Base-by-base conservation (phyloP, 2,329 filamentous ascomycete species). In the Cryphonectria nitschkei region DNA sequence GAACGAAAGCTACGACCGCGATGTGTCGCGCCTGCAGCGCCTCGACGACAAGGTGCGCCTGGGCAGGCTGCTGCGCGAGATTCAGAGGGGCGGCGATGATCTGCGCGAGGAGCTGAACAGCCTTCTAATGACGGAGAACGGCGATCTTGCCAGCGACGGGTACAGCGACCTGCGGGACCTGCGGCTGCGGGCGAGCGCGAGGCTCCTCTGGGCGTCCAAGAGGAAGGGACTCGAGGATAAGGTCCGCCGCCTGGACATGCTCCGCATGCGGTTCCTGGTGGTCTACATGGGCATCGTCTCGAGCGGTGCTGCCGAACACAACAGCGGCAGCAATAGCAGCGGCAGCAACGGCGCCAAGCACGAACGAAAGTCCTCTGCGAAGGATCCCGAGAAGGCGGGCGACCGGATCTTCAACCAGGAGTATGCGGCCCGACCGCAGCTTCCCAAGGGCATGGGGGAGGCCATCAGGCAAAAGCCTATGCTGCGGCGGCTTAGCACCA, bases 191-290 rank as follows among this genome's bases (percentile, higher is more conserved):
- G 82, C 80, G 13, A 79, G 80, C 70, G 84, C 88, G 34, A 83
- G 88, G 66, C 72, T 90, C 1, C 80, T 90, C 37, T 91, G 89
- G 89, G 88, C 86, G 4, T 81, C 81, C 70, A 86, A 86, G 76
- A 84, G 87, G 74, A 79, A 78, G 66, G 81, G 83, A 67, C 80
- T 91, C 65, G 86, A 89, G 77, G 87, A 89, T 74, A 84, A 86
- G 67, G 81, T 90, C 68, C 84, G 86, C 69, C 82, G 88, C 63
- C 80, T 91, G 56, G 89, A 91, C 75, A 79, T 90, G 75, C 78
- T 91, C 76, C 84, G 89, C 77, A 90, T 89, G 87, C 85, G 89
- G 72, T 90, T 91, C 76, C 80, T 91, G 43, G 87, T 90, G 50
- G 83, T 89, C 52, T 90, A 89, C 78, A 87, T 91, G 86, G 86